These are phyloP conservation scores for Blepharisma stoltei DNA, from an alignment of 73 alveolate genomes.

Conservation along the genomic window DNA sequence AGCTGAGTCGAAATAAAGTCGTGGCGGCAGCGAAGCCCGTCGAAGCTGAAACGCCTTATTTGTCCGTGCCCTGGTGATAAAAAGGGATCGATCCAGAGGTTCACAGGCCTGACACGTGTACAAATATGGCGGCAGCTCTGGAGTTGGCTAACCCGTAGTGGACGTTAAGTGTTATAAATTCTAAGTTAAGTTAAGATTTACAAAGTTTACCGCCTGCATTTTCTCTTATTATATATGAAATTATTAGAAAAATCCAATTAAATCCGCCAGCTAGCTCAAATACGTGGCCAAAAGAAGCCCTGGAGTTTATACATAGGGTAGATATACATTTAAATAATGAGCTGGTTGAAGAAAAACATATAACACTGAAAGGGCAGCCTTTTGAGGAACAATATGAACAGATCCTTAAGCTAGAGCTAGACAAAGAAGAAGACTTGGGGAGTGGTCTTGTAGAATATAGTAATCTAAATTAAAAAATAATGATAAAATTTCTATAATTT, in stretches of 20 bases:
- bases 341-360: constrained; percentile 32
- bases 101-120: too few relatives aligned
- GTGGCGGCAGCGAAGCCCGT: too few relatives aligned
- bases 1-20: too few relatives aligned
- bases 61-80: too few relatives aligned
- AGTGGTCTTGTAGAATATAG: not conserved
- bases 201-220: constrained; percentile 46
- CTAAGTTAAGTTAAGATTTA: too few relatives aligned
- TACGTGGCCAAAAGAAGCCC: constrained; percentile 53
- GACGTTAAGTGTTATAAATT: too few relatives aligned
- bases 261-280: constrained; percentile 31
- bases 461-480: too few relatives aligned
- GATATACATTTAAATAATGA: constrained; percentile 38
- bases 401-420: not conserved
- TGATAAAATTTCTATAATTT: too few relatives aligned
- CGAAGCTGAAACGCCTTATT: too few relatives aligned
- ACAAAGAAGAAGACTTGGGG: not conserved
- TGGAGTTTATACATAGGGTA: constrained; percentile 49
- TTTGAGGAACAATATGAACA: constrained; percentile 23
- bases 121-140: too few relatives aligned
- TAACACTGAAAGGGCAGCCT: not conserved
- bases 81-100: too few relatives aligned
- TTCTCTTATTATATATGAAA: constrained; percentile 50
- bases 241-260: constrained; percentile 38
- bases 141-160: too few relatives aligned